phyloP scores from a whole-genome alignment of 371 early-diverging fungal genomes.

The Batkoa obscura region DNA sequence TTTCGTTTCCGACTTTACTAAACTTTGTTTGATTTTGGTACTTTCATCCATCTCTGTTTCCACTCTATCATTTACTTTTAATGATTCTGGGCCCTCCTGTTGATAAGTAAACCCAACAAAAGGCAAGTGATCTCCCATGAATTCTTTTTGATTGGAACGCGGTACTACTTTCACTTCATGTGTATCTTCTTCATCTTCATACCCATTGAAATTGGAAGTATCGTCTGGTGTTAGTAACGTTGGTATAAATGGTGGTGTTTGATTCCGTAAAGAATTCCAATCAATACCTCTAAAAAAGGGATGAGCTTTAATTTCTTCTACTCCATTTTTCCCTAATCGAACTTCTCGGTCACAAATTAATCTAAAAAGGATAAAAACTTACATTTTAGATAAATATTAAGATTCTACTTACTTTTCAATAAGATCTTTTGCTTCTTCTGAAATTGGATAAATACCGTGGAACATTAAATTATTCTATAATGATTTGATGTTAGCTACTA shows the following conservation, averaged over 20 bases:
- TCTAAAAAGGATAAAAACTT: conserved; percentile 13
- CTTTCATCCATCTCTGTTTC: not conserved
- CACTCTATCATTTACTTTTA: not conserved
- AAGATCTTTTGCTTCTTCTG: conserved; percentile 59
- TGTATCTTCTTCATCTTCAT: not conserved
- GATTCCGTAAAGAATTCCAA: conserved; percentile 37
- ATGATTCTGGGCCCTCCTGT: not conserved
- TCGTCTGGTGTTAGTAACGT: not conserved
- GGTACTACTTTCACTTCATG: not conserved
- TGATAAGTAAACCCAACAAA: conserved; percentile 71
- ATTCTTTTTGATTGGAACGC: conserved; percentile 16
- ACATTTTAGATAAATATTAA: not conserved
- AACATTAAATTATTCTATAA: conserved; percentile 33
- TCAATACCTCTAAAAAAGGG: conserved; percentile 50
- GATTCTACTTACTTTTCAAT: conserved; percentile 28
- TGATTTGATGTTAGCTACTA: conserved; percentile 18
- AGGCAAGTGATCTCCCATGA: conserved; percentile 49
- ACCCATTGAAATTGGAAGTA: conserved; percentile 3
- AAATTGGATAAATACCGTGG: conserved; percentile 34
- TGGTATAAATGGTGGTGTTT: conserved; percentile 4
- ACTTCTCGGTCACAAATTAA: conserved; percentile 49
- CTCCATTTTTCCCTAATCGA: conserved; percentile 49
- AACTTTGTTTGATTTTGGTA: not conserved
- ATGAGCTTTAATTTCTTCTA: conserved; percentile 52
- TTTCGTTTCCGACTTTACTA: not conserved